phyloP scores from a whole-genome alignment of 225 moss, liverwort and hornwort genomes.

The Takakia lepidozioides region DNA sequence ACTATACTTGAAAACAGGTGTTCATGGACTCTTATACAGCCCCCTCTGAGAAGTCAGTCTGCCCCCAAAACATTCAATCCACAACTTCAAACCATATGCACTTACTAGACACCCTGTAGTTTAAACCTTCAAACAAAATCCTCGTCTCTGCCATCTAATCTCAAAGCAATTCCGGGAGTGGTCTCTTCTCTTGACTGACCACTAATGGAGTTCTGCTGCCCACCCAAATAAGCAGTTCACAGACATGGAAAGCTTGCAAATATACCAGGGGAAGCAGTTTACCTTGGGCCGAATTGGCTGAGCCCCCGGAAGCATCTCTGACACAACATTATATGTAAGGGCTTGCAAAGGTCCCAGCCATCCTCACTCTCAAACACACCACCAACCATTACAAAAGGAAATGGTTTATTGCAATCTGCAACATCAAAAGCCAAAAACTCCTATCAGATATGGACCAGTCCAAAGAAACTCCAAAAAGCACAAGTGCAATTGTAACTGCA shows the following conservation, averaged over 20 bases:
- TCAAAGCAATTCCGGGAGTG: not conserved
- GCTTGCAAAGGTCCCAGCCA: conserved; percentile 75
- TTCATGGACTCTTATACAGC: no score
- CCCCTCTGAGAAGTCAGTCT: no score
- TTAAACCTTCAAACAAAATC: not conserved
- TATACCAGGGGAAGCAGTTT: not conserved
- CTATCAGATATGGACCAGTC: no score
- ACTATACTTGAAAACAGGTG: no score
- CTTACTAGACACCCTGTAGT: no score
- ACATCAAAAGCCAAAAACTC: conserved; percentile 1
- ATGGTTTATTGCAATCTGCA: conserved; percentile 61
- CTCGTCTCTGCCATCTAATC: not conserved
- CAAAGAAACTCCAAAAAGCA: no score
- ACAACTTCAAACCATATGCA: no score
- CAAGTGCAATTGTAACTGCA: no score
- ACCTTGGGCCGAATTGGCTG: conserved; percentile 64
- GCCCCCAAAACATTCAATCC: no score
- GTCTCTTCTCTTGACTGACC: no score
- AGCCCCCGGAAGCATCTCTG: conserved; percentile 58
- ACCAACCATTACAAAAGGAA: conserved; percentile 86
- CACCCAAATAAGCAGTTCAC: no score
- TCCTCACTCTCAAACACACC: conserved; percentile 68
- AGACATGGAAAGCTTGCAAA: no score
- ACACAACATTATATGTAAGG: conserved; percentile 49
- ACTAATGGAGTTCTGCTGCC: not conserved